phyloP scores from a whole-genome alignment of 2,329 filamentous ascomycete species.

The Metarhizium robertsii region DNA sequence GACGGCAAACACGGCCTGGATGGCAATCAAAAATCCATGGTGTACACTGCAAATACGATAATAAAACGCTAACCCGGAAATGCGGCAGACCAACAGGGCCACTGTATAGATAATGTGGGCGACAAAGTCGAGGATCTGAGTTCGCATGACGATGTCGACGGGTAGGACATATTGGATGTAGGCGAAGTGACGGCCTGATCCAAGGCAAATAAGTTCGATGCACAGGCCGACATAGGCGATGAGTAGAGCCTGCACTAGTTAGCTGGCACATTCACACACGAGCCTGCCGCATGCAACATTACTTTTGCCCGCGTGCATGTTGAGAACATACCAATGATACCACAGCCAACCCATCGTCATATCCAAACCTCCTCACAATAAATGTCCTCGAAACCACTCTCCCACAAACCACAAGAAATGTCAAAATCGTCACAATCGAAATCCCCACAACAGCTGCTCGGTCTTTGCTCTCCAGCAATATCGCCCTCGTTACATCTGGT shows the following conservation, averaged over 20 bases:
- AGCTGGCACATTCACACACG: neutral
- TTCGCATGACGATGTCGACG: slow-evolving; percentile 27
- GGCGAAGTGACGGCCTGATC: slow-evolving; percentile 35
- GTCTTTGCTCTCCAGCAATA: slow-evolving; percentile 27
- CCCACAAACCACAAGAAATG: slow-evolving; percentile 23
- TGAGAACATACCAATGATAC: slow-evolving; percentile 22
- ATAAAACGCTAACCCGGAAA: slow-evolving; percentile 44
- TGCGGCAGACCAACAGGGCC: slow-evolving; percentile 37
- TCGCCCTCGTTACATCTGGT: slow-evolving; percentile 20
- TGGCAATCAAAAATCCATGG: slow-evolving; percentile 23
- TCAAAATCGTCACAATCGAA: slow-evolving; percentile 25
- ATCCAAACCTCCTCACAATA: slow-evolving; percentile 26
- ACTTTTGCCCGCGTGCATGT: neutral
- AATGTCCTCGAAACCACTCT: slow-evolving; percentile 25
- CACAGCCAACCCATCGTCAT: slow-evolving; percentile 28
- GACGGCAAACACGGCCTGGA: slow-evolving; percentile 24
- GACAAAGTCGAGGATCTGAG: slow-evolving; percentile 37
- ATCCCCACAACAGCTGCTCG: slow-evolving; percentile 28
- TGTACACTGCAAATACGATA: slow-evolving; percentile 32
- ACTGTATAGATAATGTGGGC: slow-evolving; percentile 44
- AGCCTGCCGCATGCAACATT: neutral
- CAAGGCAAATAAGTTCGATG: slow-evolving; percentile 35
- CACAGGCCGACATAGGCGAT: slow-evolving; percentile 33
- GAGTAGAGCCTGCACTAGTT: slow-evolving; percentile 20
- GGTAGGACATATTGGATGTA: slow-evolving; percentile 38